Evolutionary conservation across 257 asterid species (phyloP).

Genomic region (Rhazya stricta): DNA sequence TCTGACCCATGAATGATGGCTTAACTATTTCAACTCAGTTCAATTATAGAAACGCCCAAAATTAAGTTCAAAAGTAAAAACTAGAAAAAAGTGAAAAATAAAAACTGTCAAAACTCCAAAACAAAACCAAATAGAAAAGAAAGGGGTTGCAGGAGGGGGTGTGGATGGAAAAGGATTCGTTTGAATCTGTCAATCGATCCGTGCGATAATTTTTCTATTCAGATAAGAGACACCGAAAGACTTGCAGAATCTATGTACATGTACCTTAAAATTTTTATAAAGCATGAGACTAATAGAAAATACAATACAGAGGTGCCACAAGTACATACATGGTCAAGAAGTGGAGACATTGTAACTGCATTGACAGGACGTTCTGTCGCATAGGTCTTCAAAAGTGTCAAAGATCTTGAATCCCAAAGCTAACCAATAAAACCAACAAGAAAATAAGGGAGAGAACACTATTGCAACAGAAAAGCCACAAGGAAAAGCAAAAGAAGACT

Average conservation of each 20-base stretch:
- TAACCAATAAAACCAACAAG: conserved; percentile 27
- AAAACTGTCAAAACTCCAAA: background rate
- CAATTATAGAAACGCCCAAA: background rate
- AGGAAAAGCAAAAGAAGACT: conserved; percentile 4
- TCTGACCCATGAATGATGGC: background rate
- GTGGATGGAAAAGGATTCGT: background rate
- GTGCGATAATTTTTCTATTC: background rate
- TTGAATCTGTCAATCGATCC: background rate
- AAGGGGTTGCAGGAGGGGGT: background rate
- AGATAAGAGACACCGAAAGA: background rate
- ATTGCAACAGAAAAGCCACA: background rate
- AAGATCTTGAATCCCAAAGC: conserved; percentile 89
- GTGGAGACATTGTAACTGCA: conserved; percentile 93
- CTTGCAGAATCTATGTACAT: background rate
- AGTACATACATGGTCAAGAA: conserved; percentile 74
- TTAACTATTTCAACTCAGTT: background rate
- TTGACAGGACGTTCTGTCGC: conserved; percentile 72
- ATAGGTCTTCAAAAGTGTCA: conserved; percentile 77
- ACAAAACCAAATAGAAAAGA: background rate
- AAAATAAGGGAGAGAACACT: conserved; percentile 1
- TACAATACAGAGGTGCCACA: background rate
- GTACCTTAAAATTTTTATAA: background rate
- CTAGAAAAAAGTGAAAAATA: background rate
- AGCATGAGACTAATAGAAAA: background rate
- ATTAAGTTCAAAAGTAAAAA: background rate